Base-by-base conservation (phyloP, 768 basidiomycete genomes). In the Lactarius vividus region DNA sequence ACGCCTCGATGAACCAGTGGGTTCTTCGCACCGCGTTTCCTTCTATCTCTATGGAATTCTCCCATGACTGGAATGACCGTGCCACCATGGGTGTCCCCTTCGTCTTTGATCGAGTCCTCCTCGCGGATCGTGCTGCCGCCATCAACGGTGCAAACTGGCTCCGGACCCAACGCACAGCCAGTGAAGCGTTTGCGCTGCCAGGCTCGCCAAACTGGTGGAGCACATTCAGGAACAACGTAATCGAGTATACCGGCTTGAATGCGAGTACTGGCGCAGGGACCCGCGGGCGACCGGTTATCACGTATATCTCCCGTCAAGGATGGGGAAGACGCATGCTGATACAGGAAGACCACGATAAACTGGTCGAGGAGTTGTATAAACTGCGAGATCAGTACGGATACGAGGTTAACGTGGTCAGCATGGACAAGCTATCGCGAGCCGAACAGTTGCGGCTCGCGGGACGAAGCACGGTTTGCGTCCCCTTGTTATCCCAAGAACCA, bases 1-100 rank as follows among this genome's bases (percentile, higher is more conserved):
- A 95, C 68, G 87, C 95, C 7, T 78, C 81, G 40, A 94, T 97
- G 94, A 96, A 96, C 75, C 85, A 95, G 78, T 92, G 85, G 82
- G 84, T 95, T 56, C 79, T 92, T 29, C 88, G 89, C 57, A 84
- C 86, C 35, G 83, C 86, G 64, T 94, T 96, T 75, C 95, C 95
- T 2, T 90, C 88, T 3, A 79, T 86, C 61, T 83, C 85, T 1
- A 85, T 91, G 78, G 94, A 96, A 75, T 96, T 89, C 75, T 78
- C 81, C 55, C 83, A 86, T 69, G 95, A 96, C 75, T 96, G 94
- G 87, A 80, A 80, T 33, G 95, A 96, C 73, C 87, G 94, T 57
- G 81, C 83, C 7, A 82, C 85, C 52, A 85, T 89, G 75, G 86
- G 80, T 6, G 83, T 84, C 8, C 83, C 88, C 0, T 87, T 89